Percentiles rank a stretch among this genome's conserved stretches.
These are phyloP conservation scores for Citrus sp. DNA, from an alignment of 345 rosid species.

Conservation along the genomic window DNA sequence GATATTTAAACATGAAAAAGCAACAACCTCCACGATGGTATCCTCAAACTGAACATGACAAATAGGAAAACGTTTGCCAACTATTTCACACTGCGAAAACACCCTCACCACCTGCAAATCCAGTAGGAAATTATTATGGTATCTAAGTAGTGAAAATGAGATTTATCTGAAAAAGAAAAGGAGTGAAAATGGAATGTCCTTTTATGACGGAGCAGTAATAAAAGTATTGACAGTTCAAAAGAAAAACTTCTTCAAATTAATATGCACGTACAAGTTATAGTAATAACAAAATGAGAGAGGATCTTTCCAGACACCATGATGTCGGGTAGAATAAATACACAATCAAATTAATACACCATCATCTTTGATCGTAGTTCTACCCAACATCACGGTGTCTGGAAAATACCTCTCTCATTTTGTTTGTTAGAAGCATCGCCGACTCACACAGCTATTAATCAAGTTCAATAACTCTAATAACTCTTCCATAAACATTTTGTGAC, in stretches of 20 bases:
- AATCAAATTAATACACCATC: too few relatives aligned
- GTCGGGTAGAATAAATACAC: not conserved
- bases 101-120: constrained; percentile 39
- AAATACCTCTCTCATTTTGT: too few relatives aligned
- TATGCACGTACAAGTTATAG: not conserved
- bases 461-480: not conserved
- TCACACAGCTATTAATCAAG: not conserved
- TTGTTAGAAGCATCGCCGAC: not conserved
- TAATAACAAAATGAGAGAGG: not conserved
- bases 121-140: not conserved
- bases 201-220: not conserved
- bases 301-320: not conserved
- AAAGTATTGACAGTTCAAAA: not conserved
- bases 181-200: not conserved
- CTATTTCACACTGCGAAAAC: constrained; percentile 50
- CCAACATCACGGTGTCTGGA: too few relatives aligned
- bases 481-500: not conserved
- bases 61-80: constrained; percentile 61
- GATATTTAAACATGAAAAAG: not conserved
- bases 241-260: not conserved
- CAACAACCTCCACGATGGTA: constrained; percentile 48
- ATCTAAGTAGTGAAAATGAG: not conserved
- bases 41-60: constrained; percentile 58
- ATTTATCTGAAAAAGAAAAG: not conserved
- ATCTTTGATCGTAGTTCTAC: too few relatives aligned